Base-by-base conservation (phyloP, 306 rosid species). In the Castanospermum australe region DNA sequence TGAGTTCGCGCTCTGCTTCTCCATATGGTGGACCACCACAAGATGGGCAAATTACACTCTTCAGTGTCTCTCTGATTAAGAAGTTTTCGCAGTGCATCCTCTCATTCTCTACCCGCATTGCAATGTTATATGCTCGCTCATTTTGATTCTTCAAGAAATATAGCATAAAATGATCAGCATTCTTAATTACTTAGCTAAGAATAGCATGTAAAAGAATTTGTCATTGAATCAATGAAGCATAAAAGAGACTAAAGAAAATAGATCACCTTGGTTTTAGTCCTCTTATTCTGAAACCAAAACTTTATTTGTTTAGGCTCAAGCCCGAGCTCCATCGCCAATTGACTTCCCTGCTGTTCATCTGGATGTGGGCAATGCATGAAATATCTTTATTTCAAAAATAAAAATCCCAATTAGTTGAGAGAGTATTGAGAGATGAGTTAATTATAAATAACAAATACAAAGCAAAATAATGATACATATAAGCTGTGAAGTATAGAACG, bases 251-350 rank as follows among this genome's bases (percentile, higher is more conserved):
- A 56, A 0, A 6, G 6, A 6, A 61, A 32, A 5, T 0, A 5
- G 6, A 30, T 2, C 28, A 89, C 96, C 93, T 91, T 89, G 21
- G 83, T 75, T 38, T 90, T 92, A 48, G 92, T 88, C 50, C 91
- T 80, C 82, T 87, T 91, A 67, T 89, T 87, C 68, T 90, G 95
- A 68, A 90, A 90, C 92, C 95, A 90, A 68, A 88, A 88, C 71
- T 85, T 88, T 70, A 90, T 66, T 68, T 90, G 92, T 56, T 33
- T 84, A 41, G 87, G 5, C 56, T 88, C 86, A 5, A 90, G 86
- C 42, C 89, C 87, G 1, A 90, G 81, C 51, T 82, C 86, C 63
- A 63, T 73, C 57, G 84, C 76, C 60, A 90, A 33, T 44, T 79
- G 85, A 17, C 78, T 77, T 48, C 88, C 73, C 61, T 85, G 91